A percentile compares a stretch with the other conserved stretches of the same genome.
These are phyloP conservation scores for Euphorbia peplus DNA, from an alignment of 345 rosid genomes.

Conservation along the genomic window DNA sequence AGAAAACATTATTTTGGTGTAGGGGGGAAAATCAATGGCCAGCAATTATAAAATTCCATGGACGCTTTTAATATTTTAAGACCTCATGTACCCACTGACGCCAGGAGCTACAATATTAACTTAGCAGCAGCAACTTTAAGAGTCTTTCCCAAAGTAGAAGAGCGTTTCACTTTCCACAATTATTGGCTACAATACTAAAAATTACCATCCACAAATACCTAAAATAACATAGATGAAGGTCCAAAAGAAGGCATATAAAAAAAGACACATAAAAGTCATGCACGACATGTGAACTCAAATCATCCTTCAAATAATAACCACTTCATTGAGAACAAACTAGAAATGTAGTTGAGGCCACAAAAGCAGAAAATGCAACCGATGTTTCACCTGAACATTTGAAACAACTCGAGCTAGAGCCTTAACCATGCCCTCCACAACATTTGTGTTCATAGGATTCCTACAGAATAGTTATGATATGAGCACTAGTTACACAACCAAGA, in stretches of 20 bases:
- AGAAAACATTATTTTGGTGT: not conserved
- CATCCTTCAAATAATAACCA: constrained; percentile 1
- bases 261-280: not conserved
- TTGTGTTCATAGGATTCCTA: constrained; percentile 93
- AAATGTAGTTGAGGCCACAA: not conserved
- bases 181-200: not conserved
- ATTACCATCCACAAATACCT: not conserved
- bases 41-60: not conserved
- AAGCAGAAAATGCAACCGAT: constrained; percentile 6
- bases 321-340: constrained; percentile 2
- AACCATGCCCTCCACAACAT: constrained; percentile 97
- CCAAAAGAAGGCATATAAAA: not conserved
- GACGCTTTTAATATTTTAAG: not conserved
- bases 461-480: constrained; percentile 19
- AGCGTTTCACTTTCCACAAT: not conserved
- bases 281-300: not conserved
- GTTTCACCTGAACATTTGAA: constrained; percentile 82
- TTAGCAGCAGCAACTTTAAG: not conserved
- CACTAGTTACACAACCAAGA: constrained; percentile 15
- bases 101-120: not conserved
- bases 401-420: constrained; percentile 97
- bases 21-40: not conserved
- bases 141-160: not conserved
- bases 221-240: not conserved
- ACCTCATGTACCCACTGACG: not conserved